Evolutionary conservation across 2,329 filamentous ascomycete genomes (phyloP).

Genomic region (Beauveria sp.): DNA sequence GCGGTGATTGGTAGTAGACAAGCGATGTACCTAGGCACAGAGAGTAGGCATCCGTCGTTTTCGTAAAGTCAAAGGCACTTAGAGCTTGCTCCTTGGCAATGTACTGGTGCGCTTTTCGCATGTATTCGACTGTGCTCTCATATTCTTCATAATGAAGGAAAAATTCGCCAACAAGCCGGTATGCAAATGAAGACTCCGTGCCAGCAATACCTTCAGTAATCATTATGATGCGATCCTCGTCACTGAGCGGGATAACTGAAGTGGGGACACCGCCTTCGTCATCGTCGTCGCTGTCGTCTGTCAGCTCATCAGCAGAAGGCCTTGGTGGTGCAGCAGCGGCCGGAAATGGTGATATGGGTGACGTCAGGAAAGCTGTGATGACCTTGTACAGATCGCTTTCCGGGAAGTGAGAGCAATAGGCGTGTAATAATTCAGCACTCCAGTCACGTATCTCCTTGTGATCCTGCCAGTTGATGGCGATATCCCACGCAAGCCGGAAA

Average conservation of each 20-base stretch:
- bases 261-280: constrained; percentile 49
- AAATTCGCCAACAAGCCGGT: constrained; percentile 75
- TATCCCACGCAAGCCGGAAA: constrained; percentile 82
- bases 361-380: constrained; percentile 73
- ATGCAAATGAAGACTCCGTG: constrained; percentile 67
- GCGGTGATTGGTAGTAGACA: constrained; percentile 82
- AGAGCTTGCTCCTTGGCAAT: constrained; percentile 52
- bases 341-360: constrained; percentile 77
- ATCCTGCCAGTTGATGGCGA: constrained; percentile 85
- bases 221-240: constrained; percentile 72
- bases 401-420: constrained; percentile 79
- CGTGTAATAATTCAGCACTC: constrained; percentile 68
- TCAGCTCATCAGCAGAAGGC: constrained; percentile 24
- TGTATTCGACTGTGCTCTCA: constrained; percentile 69
- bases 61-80: constrained; percentile 60
- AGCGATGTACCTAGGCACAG: constrained; percentile 78
- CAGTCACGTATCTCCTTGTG: constrained; percentile 64
- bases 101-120: constrained; percentile 63
- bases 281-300: constrained; percentile 51
- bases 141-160: constrained; percentile 81
- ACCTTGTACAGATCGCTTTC: constrained; percentile 76
- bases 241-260: constrained; percentile 51
- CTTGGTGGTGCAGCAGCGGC: constrained; percentile 22
- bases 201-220: constrained; percentile 68
- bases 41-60: constrained; percentile 66